Percentiles rank a stretch among this genome's conserved stretches.
Evolutionary conservation across 2,329 filamentous ascomycete genomes (phyloP).

Genomic region (Ophiostoma fasciatum): DNA sequence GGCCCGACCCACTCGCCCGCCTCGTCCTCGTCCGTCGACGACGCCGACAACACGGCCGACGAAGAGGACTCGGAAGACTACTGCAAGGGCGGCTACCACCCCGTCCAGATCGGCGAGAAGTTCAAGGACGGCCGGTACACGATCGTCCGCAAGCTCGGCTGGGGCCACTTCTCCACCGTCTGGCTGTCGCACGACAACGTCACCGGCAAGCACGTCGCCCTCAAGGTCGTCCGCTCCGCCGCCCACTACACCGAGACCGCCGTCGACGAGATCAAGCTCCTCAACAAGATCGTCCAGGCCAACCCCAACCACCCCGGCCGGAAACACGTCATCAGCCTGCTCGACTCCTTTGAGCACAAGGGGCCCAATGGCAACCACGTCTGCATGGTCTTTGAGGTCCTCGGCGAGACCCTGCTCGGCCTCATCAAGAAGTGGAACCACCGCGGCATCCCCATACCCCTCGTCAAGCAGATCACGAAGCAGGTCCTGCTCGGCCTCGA

Average conservation of each 20-base stretch:
- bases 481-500: conserved; percentile 91
- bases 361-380: conserved; percentile 93
- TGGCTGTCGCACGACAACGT: conserved; percentile 73
- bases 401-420: conserved; percentile 87
- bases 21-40: conserved; percentile 68
- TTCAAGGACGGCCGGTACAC: conserved; percentile 98
- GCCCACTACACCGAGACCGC: conserved; percentile 98
- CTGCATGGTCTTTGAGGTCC: conserved; percentile 98
- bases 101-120: conserved; percentile 83
- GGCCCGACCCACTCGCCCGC: conserved; percentile 59
- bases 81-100: conserved; percentile 97
- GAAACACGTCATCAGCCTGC: conserved; percentile 85
- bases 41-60: conserved; percentile 82
- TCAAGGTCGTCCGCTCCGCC: conserved; percentile 95
- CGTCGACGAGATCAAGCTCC: conserved; percentile 95
- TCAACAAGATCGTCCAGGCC: conserved; percentile 91
- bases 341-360: conserved; percentile 96
- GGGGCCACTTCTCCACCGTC: conserved; percentile 98
- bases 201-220: conserved; percentile 83
- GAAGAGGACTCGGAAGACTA: conserved; percentile 99
- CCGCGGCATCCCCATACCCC: conserved; percentile 84
- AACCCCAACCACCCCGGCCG: conserved; percentile 90
- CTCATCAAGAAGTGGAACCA: conserved; percentile 99
- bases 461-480: conserved; percentile 98
- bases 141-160: conserved; percentile 88